Base-by-base conservation (phyloP, 2,329 filamentous ascomycete genomes). In the Blumeriella jaapii region DNA sequence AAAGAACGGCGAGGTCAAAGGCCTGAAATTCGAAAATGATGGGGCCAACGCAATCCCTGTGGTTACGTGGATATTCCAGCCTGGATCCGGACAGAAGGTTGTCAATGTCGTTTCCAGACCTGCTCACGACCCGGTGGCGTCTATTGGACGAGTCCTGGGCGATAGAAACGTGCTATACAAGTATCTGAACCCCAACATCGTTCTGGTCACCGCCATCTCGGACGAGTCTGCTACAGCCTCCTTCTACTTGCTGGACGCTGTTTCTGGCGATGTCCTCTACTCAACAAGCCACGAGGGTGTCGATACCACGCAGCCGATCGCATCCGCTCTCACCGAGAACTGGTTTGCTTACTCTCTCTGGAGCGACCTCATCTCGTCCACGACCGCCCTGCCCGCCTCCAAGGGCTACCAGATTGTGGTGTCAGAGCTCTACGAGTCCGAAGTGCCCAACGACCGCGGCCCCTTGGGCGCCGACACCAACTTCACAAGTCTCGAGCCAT, bases 121-220 rank as follows among this genome's bases (percentile, higher is more conserved):
- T 7, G 55, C 70, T 2, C 80, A 89, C 45, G 87, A 98, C 49
- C 85, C 85, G 0, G 78, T 96, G 30, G 89, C 91, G 3, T 96
- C 91, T 1, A 94, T 98, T 49, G 91, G 91, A 7, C 85, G 84
- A 40, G 91, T 96, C 1, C 71, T 98, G 14, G 87, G 86, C 16
- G 82, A 98, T 53, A 75, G 91, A 27, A 78, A 78, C n/a, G 91
- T 98, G 30, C 72, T 89, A 44, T 98, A 98, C 73, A 98, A 98
- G 62, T 96, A 96, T 56, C 64, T 98, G 25, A 94, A 93, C 61
- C 76, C 83, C 0, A 95, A 93, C 59, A 71, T 84, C 5, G 67
- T 86, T 2, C 69, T 96, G 1, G 67, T 94, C 29, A 82, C 82
- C 1, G 68, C 82, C 1, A 61, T 77, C 2, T 68, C 79, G 20